Conservation (phyloP, 2,329 filamentous ascomycete genomes). For the Cytospora piceae region DNA sequence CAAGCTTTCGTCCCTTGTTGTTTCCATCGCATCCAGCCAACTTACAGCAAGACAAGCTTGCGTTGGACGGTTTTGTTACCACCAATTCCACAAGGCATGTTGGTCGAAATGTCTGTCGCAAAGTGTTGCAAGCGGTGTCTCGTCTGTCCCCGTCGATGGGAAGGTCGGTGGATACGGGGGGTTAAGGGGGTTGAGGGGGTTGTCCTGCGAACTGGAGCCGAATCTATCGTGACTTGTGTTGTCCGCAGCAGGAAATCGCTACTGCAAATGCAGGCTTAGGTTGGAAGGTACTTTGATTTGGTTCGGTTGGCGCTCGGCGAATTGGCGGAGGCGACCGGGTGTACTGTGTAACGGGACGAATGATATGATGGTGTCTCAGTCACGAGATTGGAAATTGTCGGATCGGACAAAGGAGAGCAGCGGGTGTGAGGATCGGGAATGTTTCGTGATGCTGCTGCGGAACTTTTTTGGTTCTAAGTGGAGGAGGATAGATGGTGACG, state of each 20-base stretch:
- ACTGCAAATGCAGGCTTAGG: not conserved
- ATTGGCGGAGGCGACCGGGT: constrained; percentile 1
- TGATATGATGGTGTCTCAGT: constrained; percentile 24
- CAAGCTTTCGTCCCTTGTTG: not conserved
- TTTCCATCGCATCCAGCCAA: constrained; percentile 35
- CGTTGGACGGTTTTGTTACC: constrained; percentile 78
- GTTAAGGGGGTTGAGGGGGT: not conserved
- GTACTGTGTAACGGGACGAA: constrained; percentile 7
- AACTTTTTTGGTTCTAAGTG: not conserved
- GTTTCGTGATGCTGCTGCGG: not conserved
- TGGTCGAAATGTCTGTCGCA: not conserved
- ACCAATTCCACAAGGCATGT: constrained; percentile 27
- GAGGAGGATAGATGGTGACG: not conserved
- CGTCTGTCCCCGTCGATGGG: not conserved
- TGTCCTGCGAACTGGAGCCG: not conserved
- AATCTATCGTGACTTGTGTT: constrained; percentile 10
- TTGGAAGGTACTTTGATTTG: not conserved
- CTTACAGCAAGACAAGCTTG: constrained; percentile 92
- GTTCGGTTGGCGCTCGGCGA: not conserved
- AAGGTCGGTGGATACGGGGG: not conserved
- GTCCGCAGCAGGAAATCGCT: not conserved
- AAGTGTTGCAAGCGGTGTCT: not conserved
- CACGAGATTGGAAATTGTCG: constrained; percentile 10
- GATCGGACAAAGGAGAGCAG: not conserved
- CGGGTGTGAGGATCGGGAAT: constrained; percentile 2